phyloP scores from a whole-genome alignment of 441 rosid genomes.

The Corymbia calophylla region DNA sequence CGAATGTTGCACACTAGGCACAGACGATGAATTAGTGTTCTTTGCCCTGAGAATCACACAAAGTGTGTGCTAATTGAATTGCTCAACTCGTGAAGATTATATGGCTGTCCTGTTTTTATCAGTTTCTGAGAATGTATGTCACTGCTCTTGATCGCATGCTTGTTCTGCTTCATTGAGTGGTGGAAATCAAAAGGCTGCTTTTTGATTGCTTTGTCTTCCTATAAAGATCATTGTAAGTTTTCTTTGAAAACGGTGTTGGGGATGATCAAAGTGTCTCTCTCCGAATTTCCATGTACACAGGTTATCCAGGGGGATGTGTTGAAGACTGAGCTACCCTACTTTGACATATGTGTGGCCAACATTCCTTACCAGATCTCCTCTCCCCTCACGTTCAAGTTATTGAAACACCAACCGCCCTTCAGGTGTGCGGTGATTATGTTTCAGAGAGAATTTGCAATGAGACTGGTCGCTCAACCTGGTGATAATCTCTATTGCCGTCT shows the following conservation, averaged over 20 bases:
- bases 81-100: neutral
- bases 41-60: neutral
- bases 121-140: neutral
- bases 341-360: slow-evolving; percentile 87
- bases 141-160: neutral
- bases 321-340: slow-evolving; percentile 78
- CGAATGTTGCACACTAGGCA: neutral
- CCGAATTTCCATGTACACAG: slow-evolving; percentile 17
- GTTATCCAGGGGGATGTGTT: slow-evolving; percentile 91
- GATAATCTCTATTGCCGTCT: slow-evolving; percentile 83
- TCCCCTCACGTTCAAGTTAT: slow-evolving; percentile 6
- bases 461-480: slow-evolving; percentile 83
- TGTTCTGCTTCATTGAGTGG: accelerated
- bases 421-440: slow-evolving; percentile 90
- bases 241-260: neutral
- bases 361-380: slow-evolving; percentile 39
- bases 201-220: too few relatives aligned
- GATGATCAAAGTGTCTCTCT: neutral
- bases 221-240: neutral
- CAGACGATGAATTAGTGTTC: neutral
- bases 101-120: neutral
- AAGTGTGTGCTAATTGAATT: neutral
- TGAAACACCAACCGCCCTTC: slow-evolving; percentile 59
- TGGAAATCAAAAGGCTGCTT: too few relatives aligned
- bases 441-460: slow-evolving; percentile 94